Evolutionary conservation across 768 basidiomycete genomes (phyloP).

Genomic region (Boletus speciosus): DNA sequence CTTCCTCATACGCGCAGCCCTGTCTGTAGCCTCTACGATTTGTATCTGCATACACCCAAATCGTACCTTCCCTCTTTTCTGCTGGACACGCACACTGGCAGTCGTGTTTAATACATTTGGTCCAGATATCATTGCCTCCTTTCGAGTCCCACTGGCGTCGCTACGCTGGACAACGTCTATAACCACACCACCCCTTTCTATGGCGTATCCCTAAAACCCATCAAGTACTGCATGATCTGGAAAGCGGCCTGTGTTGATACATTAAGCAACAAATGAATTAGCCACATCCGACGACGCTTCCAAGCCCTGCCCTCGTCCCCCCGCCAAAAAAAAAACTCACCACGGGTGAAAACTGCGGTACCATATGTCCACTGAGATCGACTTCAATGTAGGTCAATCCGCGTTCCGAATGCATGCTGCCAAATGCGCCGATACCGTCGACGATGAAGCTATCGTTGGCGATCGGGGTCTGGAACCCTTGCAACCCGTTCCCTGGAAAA

Average conservation of each 20-base stretch:
- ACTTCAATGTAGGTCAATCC: constrained; percentile 68
- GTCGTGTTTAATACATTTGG: not conserved
- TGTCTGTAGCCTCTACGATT: not conserved
- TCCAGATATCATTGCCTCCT: not conserved
- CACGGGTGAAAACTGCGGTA: constrained; percentile 63
- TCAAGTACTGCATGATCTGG: constrained; percentile 64
- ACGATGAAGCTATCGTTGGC: constrained; percentile 63
- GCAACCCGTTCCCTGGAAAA: constrained; percentile 50
- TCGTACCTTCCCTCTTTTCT: not conserved
- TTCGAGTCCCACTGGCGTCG: not conserved
- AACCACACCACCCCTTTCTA: not conserved
- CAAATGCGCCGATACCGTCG: constrained; percentile 66
- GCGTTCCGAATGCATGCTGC: constrained; percentile 63
- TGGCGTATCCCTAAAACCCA: constrained; percentile 57
- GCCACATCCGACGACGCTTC: not conserved
- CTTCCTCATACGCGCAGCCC: no score
- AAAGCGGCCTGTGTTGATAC: constrained; percentile 49
- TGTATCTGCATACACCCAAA: not conserved
- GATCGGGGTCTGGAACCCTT: constrained; percentile 75
- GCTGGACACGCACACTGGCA: no score
- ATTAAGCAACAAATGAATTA: not conserved
- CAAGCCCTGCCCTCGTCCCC: no score
- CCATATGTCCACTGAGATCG: constrained; percentile 69
- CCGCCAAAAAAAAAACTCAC: constrained; percentile 33
- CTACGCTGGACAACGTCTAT: no score